Percentiles rank a stretch among this genome's conserved stretches.
Conservation (phyloP, 441 rosid genomes). For the Geranium incanum region DNA sequence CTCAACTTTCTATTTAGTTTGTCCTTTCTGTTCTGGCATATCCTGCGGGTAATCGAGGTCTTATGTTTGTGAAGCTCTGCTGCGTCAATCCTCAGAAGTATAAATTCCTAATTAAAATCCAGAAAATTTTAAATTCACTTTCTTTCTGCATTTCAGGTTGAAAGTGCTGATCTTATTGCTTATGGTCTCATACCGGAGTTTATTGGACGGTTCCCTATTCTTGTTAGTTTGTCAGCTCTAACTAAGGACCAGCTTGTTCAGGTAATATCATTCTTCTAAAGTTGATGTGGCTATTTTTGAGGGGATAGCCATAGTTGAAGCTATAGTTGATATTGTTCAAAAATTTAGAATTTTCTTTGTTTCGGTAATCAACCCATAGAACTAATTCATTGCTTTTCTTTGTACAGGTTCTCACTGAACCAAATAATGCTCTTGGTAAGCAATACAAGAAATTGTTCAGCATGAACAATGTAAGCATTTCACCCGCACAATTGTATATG, state of each 20-base stretch:
- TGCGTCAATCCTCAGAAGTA: not conserved
- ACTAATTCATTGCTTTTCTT: not conserved
- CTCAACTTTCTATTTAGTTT: not conserved
- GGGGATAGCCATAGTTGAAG: too few species aligned
- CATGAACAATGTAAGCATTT: constrained; percentile 66
- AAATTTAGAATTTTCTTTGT: not conserved
- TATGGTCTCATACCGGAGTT: constrained; percentile 98
- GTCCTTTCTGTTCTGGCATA: not conserved
- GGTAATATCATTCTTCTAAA: constrained; percentile 31
- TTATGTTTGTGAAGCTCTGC: not conserved
- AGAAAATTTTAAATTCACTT: constrained; percentile 9
- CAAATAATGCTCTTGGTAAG: constrained; percentile 87
- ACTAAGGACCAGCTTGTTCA: constrained; percentile 80
- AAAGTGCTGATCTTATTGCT: constrained; percentile 85
- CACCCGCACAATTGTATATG: constrained; percentile 7
- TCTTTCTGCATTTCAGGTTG: constrained; percentile 50
- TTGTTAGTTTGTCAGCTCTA: constrained; percentile 83
- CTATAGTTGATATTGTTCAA: not conserved
- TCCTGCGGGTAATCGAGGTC: not conserved
- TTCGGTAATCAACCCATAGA: not conserved
- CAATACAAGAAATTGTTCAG: constrained; percentile 87
- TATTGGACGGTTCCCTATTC: constrained; percentile 83
- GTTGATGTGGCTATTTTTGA: not conserved
- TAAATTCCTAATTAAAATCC: constrained; percentile 1
- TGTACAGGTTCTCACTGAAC: constrained; percentile 74